A percentile compares a stretch with the other conserved stretches of the same genome.
Conservation (phyloP, 257 asterid species). For the Petunia axillaris region DNA sequence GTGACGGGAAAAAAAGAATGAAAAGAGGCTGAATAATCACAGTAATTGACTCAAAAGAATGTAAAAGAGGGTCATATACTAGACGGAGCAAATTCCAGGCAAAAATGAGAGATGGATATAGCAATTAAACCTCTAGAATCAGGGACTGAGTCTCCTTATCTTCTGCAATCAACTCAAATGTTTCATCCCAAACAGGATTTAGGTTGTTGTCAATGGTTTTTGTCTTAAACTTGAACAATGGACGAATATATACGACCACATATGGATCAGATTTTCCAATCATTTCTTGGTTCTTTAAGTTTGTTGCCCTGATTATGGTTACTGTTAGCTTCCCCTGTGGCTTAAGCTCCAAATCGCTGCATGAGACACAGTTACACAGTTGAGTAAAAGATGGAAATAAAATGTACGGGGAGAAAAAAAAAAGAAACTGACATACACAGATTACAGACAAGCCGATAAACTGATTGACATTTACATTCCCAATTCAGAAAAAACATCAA, state of each 20-base stretch:
- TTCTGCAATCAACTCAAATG: slow-evolving; percentile 82
- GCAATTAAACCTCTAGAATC: slow-evolving; percentile 68
- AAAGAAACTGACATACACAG: too few species aligned
- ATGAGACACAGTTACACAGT: neutral
- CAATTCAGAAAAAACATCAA: neutral
- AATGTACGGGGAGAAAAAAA: neutral
- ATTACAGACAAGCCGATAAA: too few species aligned
- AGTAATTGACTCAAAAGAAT: neutral
- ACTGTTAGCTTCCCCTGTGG: slow-evolving; percentile 90
- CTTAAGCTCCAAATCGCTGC: slow-evolving; percentile 98
- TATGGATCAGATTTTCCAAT: slow-evolving; percentile 99
- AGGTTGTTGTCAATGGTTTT: slow-evolving; percentile 87
- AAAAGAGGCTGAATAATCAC: neutral
- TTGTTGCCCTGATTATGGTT: slow-evolving; percentile 65
- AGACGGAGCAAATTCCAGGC: neutral
- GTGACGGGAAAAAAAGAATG: neutral
- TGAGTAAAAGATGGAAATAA: neutral
- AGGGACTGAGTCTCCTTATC: slow-evolving; percentile 96
- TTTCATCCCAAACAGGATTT: slow-evolving; percentile 89
- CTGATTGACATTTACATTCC: neutral
- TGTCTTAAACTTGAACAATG: slow-evolving; percentile 86
- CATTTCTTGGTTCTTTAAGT: slow-evolving; percentile 89
- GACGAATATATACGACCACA: slow-evolving; percentile 72
- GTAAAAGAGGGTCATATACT: neutral
- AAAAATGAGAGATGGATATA: neutral